Evolutionary conservation across 768 basidiomycete genomes (phyloP).

Genomic region (Candolleomyces eurysporus): DNA sequence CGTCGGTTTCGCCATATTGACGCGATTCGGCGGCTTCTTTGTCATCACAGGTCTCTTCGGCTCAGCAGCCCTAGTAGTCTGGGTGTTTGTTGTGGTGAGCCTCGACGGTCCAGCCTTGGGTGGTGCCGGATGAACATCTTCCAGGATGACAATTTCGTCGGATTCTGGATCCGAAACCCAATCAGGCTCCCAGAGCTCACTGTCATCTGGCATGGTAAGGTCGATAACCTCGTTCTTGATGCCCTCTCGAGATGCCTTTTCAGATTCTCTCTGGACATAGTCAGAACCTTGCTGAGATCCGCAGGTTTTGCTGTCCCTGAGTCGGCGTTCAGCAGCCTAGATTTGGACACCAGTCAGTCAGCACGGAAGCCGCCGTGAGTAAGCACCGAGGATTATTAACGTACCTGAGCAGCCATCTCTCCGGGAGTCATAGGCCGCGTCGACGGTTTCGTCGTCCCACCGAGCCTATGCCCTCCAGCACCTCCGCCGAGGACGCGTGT

Average conservation of each 20-base stretch:
- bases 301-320: conserved; percentile 72
- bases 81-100: background rate
- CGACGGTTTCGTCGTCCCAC: conserved; percentile 41
- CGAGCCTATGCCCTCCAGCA: conserved; percentile 45
- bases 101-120: background rate
- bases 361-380: background rate
- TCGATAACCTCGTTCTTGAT: conserved; percentile 59
- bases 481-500: conserved; percentile 42
- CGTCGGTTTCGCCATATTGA: background rate
- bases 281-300: conserved; percentile 47
- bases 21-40: background rate
- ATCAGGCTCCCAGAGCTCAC: conserved; percentile 10
- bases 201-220: conserved; percentile 41
- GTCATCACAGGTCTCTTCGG: background rate
- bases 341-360: conserved; percentile 1
- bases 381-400: conserved; percentile 15
- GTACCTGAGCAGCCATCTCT: conserved; percentile 71
- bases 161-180: conserved; percentile 19
- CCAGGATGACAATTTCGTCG: conserved; percentile 33
- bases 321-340: conserved; percentile 85
- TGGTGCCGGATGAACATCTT: conserved; percentile 18
- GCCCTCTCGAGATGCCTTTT: conserved; percentile 68
- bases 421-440: conserved; percentile 51
- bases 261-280: conserved; percentile 56
- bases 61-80: background rate